phyloP scores from a whole-genome alignment of 352 stramenopile species.

The Phytophthora quininea region DNA sequence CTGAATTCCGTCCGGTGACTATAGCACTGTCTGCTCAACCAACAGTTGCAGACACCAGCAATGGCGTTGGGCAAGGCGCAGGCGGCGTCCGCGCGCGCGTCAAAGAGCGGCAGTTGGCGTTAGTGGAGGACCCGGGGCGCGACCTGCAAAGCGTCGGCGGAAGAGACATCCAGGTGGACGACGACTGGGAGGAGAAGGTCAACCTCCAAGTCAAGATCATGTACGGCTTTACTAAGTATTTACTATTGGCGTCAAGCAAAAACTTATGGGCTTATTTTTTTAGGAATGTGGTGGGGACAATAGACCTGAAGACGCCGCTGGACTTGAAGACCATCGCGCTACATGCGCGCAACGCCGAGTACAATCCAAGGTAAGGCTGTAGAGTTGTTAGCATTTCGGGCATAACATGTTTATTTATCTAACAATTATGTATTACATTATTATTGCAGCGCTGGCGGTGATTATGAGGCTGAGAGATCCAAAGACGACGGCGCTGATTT shows the following conservation, averaged over 20 bases:
- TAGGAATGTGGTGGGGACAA: slow-evolving; percentile 95
- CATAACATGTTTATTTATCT: background rate
- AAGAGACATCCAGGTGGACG: slow-evolving; percentile 74
- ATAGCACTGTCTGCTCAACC: background rate
- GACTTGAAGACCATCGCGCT: slow-evolving; percentile 98
- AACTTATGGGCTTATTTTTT: background rate
- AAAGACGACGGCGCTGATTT: slow-evolving; percentile 98
- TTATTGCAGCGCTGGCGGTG: slow-evolving; percentile 89
- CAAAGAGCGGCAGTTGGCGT: slow-evolving; percentile 75
- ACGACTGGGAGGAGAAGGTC: slow-evolving; percentile 82
- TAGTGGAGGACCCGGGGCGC: slow-evolving; percentile 49
- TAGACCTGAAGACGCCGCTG: slow-evolving; percentile 94
- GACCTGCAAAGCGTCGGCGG: slow-evolving; percentile 52
- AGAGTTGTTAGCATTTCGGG: too few species aligned
- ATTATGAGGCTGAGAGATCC: slow-evolving; percentile 96
- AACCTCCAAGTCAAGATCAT: slow-evolving; percentile 87
- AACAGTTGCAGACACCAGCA: background rate
- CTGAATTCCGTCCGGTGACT: background rate
- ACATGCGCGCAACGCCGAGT: slow-evolving; percentile 98
- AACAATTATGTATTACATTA: background rate
- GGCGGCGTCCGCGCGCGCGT: slow-evolving; percentile 41
- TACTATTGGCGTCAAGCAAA: too few species aligned
- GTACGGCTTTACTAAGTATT: slow-evolving; percentile 29
- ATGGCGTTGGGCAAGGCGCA: slow-evolving; percentile 24
- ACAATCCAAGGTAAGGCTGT: slow-evolving; percentile 93